Evolutionary conservation across 2,329 filamentous ascomycete species (phyloP).

Genomic region (Sporothrix humicola): DNA sequence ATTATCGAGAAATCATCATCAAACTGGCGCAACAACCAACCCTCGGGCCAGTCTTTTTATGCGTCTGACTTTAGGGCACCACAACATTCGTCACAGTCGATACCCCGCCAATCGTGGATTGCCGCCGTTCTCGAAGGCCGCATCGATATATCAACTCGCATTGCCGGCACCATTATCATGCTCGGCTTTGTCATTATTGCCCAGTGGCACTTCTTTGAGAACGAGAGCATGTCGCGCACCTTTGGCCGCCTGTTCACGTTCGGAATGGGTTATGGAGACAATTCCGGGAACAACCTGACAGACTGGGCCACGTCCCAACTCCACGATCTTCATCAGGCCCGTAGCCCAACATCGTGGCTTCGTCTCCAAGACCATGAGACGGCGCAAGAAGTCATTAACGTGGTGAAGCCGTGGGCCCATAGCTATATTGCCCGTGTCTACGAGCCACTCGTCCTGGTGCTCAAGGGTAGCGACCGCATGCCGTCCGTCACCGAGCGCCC

Average conservation of each 20-base stretch:
- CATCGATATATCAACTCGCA: conserved; percentile 71
- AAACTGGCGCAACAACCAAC: conserved; percentile 44
- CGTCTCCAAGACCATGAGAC: conserved; percentile 79
- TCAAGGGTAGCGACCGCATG: conserved; percentile 70
- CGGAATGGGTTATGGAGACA: background rate
- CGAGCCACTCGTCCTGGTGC: conserved; percentile 74
- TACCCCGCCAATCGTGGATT: conserved; percentile 59
- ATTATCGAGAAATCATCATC: conserved; percentile 65
- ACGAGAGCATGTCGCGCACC: conserved; percentile 53
- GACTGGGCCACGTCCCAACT: conserved; percentile 50
- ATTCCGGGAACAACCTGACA: conserved; percentile 39
- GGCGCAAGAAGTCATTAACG: conserved; percentile 75
- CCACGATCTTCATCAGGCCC: conserved; percentile 71
- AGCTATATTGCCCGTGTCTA: conserved; percentile 77
- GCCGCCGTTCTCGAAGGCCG: conserved; percentile 68
- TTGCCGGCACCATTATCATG: conserved; percentile 76
- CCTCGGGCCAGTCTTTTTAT: conserved; percentile 3
- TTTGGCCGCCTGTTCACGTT: conserved; percentile 43
- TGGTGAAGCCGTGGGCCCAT: conserved; percentile 72
- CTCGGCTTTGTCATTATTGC: conserved; percentile 73
- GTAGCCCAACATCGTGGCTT: conserved; percentile 78
- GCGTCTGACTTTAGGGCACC: conserved; percentile 38
- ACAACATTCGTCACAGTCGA: conserved; percentile 21
- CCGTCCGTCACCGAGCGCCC: conserved; percentile 56
- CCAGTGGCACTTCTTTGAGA: conserved; percentile 79